Percentiles rank a stretch among this genome's conserved stretches.
phyloP scores from a whole-genome alignment of 805 yeast genomes.

The Ogataea thermomethanolica region DNA sequence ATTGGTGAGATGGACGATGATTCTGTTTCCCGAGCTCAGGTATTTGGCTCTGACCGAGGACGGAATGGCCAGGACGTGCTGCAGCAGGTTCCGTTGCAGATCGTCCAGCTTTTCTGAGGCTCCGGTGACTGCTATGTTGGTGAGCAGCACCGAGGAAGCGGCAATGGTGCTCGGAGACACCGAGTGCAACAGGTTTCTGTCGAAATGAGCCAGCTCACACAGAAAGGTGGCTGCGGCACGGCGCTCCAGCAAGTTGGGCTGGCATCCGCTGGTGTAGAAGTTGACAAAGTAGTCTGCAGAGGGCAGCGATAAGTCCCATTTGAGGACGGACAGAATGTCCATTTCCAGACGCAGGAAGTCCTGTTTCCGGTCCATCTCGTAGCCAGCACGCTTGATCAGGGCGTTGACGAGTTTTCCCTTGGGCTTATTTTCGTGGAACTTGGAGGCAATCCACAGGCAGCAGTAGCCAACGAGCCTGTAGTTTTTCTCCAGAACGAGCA shows the following conservation, averaged over 20 bases:
- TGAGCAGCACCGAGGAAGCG: constrained; percentile 47
- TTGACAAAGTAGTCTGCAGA: constrained; percentile 65
- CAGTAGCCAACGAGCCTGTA: constrained; percentile 40
- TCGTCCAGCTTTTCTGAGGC: constrained; percentile 28
- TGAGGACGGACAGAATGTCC: constrained; percentile 56
- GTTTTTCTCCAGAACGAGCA: constrained; percentile 33
- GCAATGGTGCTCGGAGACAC: constrained; percentile 45
- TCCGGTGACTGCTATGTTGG: constrained; percentile 42
- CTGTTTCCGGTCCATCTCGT: constrained; percentile 19
- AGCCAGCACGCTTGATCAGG: constrained; percentile 31
- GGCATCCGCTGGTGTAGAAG: constrained; percentile 38
- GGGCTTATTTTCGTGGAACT: constrained; percentile 48
- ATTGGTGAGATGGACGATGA: constrained; percentile 25
- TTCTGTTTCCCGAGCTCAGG: constrained; percentile 16
- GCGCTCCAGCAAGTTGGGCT: constrained; percentile 42
- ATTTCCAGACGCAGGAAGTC: constrained; percentile 64
- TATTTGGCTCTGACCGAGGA: constrained; percentile 28
- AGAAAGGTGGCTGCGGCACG: constrained; percentile 56
- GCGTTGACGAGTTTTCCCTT: constrained; percentile 41
- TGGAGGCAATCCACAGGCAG: constrained; percentile 45
- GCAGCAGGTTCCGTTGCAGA: constrained; percentile 27
- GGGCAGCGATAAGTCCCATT: constrained; percentile 62
- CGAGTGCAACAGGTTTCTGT: constrained; percentile 53
- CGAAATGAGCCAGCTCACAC: constrained; percentile 65
- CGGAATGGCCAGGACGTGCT: constrained; percentile 24